Conservation (phyloP, 208 protist species). For the Wallacemonas sp. region DNA sequence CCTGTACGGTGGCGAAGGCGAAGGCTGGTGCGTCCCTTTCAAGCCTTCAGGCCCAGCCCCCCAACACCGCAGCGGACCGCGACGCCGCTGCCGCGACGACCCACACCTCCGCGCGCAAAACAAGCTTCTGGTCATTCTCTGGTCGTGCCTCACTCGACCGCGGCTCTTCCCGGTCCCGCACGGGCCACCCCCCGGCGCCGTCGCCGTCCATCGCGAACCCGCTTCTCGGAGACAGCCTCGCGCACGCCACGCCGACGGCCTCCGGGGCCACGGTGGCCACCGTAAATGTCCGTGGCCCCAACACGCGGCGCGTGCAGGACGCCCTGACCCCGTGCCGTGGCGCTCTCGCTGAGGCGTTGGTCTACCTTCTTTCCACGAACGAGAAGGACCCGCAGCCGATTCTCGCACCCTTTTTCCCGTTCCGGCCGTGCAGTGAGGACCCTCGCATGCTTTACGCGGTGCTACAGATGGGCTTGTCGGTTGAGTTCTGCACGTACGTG, state of each 20-base stretch:
- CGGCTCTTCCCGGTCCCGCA: no score
- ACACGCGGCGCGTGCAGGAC: neutral
- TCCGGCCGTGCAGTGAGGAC: conserved; percentile 23
- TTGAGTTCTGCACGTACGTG: conserved; percentile 26
- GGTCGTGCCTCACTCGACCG: no score
- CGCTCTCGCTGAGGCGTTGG: neutral
- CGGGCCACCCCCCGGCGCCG: no score
- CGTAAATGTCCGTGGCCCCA: no score
- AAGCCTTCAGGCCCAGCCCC: neutral
- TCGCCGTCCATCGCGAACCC: no score
- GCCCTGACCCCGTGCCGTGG: neutral
- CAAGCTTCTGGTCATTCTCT: no score
- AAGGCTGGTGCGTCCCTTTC: conserved; percentile 6
- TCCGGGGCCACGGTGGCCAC: no score
- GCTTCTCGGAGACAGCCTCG: no score
- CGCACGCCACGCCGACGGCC: no score
- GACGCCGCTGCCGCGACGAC: no score
- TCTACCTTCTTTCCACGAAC: conserved; percentile 7
- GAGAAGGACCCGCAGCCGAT: neutral
- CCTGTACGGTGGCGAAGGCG: neutral
- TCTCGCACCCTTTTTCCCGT: conserved; percentile 2
- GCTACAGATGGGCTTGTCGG: conserved; percentile 19
- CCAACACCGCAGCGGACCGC: no score
- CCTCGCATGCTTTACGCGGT: conserved; percentile 25
- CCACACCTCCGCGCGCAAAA: no score